phyloP scores from a whole-genome alignment of 2,329 filamentous ascomycete genomes.

The Paradendryphiella salina region DNA sequence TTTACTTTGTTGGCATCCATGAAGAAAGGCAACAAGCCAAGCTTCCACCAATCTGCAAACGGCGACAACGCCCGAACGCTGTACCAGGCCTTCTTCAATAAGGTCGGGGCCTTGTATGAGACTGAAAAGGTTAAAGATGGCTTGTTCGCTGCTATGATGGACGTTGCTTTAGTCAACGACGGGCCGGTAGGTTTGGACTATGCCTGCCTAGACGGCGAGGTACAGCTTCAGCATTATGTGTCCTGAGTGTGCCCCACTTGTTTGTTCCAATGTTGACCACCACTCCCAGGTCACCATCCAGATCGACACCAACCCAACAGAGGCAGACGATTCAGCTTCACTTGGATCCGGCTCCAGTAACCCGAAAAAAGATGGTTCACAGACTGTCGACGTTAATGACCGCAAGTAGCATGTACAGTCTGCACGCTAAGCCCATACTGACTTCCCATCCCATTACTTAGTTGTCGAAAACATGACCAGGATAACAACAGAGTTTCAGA shows the following conservation, averaged over 20 bases:
- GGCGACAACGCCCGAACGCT: slow-evolving; percentile 76
- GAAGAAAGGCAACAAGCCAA: slow-evolving; percentile 94
- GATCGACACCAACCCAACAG: slow-evolving; percentile 53
- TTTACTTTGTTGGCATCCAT: slow-evolving; percentile 91
- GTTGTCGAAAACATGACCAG: slow-evolving; percentile 38
- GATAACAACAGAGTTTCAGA: slow-evolving; percentile 40
- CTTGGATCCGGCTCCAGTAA: slow-evolving; percentile 9
- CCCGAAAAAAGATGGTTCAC: slow-evolving; percentile 1
- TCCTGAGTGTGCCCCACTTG: neutral
- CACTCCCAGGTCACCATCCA: slow-evolving; percentile 52
- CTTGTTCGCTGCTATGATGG: slow-evolving; percentile 99
- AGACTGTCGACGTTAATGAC: slow-evolving; percentile 34
- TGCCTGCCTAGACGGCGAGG: slow-evolving; percentile 60
- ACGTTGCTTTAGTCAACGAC: slow-evolving; percentile 90
- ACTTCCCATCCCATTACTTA: neutral
- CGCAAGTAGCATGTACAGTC: slow-evolving; percentile 6
- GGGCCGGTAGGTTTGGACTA: slow-evolving; percentile 68
- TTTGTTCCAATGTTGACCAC: neutral
- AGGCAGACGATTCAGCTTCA: slow-evolving; percentile 38
- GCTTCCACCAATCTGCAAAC: slow-evolving; percentile 86
- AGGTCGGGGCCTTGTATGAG: slow-evolving; percentile 72
- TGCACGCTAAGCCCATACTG: neutral
- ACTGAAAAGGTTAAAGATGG: slow-evolving; percentile 84
- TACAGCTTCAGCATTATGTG: slow-evolving; percentile 47
- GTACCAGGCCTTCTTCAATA: slow-evolving; percentile 81